A percentile compares a stretch with the other conserved stretches of the same genome.
phyloP scores from a whole-genome alignment of 352 stramenopile genomes.

The Halophytophthora polymorphica region DNA sequence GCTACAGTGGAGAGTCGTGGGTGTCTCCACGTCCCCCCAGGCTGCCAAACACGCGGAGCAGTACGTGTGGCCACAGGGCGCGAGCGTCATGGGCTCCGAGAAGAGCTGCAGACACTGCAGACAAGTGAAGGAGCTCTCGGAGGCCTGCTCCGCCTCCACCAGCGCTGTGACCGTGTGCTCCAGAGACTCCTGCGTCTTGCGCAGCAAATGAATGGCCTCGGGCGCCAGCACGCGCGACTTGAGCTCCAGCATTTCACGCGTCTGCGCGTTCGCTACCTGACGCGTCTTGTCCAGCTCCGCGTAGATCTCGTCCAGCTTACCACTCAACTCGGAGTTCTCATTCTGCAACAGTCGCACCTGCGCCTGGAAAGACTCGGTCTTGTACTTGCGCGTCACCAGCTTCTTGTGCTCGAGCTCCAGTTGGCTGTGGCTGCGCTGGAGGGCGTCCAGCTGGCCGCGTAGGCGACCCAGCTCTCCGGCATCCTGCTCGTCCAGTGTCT shows the following conservation, averaged over 20 bases:
- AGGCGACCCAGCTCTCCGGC: constrained; percentile 12
- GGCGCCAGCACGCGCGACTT: constrained; percentile 49
- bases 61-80: constrained; percentile 71
- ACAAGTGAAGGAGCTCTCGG: constrained; percentile 74
- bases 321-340: constrained; percentile 54
- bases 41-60: constrained; percentile 48
- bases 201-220: constrained; percentile 45
- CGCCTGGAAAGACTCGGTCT: constrained; percentile 72
- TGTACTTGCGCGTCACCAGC: constrained; percentile 66
- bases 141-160: constrained; percentile 62
- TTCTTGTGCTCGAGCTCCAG: constrained; percentile 47
- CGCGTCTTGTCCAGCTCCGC: constrained; percentile 39
- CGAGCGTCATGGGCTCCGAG: constrained; percentile 58
- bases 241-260: constrained; percentile 43
- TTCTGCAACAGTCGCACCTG: constrained; percentile 63
- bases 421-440: constrained; percentile 26
- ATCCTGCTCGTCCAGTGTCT: constrained; percentile 11
- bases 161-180: constrained; percentile 66
- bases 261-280: constrained; percentile 33
- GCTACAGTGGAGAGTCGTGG: constrained; percentile 55
- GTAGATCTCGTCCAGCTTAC: constrained; percentile 35
- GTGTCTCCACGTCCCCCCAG: constrained; percentile 31
- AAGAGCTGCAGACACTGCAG: constrained; percentile 73
- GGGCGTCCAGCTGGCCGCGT: constrained; percentile 22
- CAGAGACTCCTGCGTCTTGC: constrained; percentile 59